Conservation (phyloP, 768 basidiomycete species). For the Trametes cingulata region DNA sequence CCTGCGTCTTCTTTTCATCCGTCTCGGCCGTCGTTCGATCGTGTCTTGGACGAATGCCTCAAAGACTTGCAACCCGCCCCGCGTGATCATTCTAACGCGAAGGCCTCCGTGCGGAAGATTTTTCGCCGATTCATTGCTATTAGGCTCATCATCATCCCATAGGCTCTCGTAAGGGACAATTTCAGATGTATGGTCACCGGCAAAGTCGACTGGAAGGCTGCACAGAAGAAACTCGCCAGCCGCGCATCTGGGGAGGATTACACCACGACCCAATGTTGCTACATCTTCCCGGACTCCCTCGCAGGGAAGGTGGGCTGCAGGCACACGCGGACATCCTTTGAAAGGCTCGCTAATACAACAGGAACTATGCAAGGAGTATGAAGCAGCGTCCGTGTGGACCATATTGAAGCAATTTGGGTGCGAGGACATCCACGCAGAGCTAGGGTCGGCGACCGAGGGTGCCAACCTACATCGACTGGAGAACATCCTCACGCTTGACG, state of each 20-base stretch:
- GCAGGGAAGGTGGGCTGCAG: not conserved
- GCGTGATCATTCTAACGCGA: not conserved
- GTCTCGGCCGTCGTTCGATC: conserved; percentile 5
- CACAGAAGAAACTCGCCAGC: not conserved
- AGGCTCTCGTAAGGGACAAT: conserved; percentile 6
- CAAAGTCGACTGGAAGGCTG: not conserved
- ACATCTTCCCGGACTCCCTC: conserved; percentile 2
- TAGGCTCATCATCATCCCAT: not conserved
- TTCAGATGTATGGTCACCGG: conserved; percentile 9
- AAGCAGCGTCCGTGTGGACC: conserved; percentile 3
- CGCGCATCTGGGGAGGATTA: not conserved
- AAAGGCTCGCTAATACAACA: not conserved
- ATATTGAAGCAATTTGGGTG: conserved; percentile 3
- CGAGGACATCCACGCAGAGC: conserved; percentile 1
- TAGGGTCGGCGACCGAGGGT: not conserved
- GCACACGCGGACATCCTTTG: not conserved
- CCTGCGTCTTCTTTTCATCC: not conserved
- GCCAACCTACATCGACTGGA: conserved; percentile 5
- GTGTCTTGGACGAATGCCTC: not conserved
- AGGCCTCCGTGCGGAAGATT: not conserved
- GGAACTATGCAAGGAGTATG: not conserved
- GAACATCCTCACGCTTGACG: conserved; percentile 2
- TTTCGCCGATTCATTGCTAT: not conserved
- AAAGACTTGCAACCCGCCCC: not conserved
- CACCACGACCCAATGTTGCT: not conserved